Percentiles rank a stretch among this genome's conserved stretches.
Conservation (phyloP, 345 rosid species). For the Eucalyptus cloeziana region DNA sequence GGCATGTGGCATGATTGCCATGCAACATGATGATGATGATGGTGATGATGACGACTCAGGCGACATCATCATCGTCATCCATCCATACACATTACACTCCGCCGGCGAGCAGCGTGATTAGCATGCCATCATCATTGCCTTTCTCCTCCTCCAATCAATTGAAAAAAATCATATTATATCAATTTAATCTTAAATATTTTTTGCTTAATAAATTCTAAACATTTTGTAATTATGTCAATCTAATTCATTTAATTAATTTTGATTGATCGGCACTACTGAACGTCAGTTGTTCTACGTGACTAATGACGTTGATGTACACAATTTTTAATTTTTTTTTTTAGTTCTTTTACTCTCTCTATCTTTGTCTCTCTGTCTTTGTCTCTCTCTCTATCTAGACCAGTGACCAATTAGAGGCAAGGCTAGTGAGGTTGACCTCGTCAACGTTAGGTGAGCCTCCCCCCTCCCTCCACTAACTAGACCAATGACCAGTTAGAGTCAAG, state of each 20-base stretch:
- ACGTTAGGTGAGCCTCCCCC: too few relatives aligned
- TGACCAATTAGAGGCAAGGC: too few relatives aligned
- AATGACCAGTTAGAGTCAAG: too few relatives aligned
- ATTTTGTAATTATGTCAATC: too few relatives aligned
- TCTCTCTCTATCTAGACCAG: accelerated
- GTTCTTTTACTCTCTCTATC: too few relatives aligned
- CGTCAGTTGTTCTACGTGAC: accelerated
- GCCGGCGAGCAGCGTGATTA: background rate
- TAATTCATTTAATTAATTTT: accelerated
- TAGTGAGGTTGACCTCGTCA: accelerated
- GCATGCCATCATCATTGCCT: background rate
- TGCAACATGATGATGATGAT: background rate
- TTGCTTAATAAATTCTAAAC: too few relatives aligned
- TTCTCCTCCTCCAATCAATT: background rate
- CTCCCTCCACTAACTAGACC: too few relatives aligned
- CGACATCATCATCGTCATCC: background rate
- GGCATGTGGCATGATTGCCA: background rate
- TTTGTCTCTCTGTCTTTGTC: too few relatives aligned
- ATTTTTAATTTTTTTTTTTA: too few relatives aligned
- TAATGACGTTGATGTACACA: accelerated
- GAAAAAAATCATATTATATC: too few relatives aligned
- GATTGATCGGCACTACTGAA: accelerated
- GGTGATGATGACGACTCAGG: background rate
- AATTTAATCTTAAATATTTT: too few relatives aligned
- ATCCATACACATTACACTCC: background rate